Percentiles rank a stretch among this genome's conserved stretches.
These are phyloP conservation scores for Pseudozyma thailandica DNA, from an alignment of 1,284 basidiomycete genomes.

Conservation along the genomic window DNA sequence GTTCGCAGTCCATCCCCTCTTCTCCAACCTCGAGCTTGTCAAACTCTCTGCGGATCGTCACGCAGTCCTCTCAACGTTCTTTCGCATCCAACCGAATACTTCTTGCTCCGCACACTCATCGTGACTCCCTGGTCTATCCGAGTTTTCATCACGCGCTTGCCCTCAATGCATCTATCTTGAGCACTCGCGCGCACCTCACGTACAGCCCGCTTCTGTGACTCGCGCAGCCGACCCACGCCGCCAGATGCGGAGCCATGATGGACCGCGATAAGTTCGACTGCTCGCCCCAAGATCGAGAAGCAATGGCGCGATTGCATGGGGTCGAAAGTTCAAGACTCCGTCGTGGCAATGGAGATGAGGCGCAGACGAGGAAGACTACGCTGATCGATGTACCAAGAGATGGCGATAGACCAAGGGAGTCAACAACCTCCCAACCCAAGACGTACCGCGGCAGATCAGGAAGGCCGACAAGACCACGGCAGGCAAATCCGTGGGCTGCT, in stretches of 20 bases:
- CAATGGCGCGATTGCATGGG: neutral
- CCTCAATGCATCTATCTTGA: neutral
- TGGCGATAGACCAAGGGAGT: neutral
- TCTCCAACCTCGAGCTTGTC: no score
- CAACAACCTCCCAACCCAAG: neutral
- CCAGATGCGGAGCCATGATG: neutral
- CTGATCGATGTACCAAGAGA: neutral
- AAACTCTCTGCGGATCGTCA: no score
- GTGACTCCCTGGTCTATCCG: no score
- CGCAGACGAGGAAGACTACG: neutral
- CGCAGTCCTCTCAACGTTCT: no score
- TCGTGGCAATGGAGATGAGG: neutral
- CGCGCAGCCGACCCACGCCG: neutral
- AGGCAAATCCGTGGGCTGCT: neutral
- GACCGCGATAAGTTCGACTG: neutral
- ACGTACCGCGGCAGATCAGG: neutral
- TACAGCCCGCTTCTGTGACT: neutral
- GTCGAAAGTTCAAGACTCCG: neutral
- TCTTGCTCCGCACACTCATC: no score
- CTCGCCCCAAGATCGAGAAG: neutral
- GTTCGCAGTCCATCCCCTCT: no score
- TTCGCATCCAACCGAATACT: no score
- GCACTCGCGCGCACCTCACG: neutral
- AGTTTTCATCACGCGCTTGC: no score
- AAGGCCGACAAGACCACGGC: neutral